A percentile compares a stretch with the other conserved stretches of the same genome.
Conservation (phyloP, 2,329 filamentous ascomycete species). For the Podosphaera fusca region DNA sequence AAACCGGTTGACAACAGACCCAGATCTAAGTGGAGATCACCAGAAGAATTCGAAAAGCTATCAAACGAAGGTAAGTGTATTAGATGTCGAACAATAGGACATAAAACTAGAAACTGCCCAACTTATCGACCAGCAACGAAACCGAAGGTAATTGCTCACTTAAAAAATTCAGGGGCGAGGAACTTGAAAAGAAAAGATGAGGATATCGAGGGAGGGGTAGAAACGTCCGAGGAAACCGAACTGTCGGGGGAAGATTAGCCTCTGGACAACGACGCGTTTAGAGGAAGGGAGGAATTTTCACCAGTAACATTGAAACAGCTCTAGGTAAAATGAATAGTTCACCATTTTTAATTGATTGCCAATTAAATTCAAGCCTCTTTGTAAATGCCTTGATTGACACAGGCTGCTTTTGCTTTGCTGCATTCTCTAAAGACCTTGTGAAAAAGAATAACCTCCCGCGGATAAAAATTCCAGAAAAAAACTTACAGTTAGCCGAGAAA, state of each 20-base stretch:
- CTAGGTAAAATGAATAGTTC: neutral
- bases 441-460: neutral
- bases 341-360: neutral
- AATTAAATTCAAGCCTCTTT: neutral
- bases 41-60: too few relatives aligned
- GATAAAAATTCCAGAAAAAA: too few relatives aligned
- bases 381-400: neutral
- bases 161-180: neutral
- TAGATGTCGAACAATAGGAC: neutral
- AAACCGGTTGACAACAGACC: too few relatives aligned
- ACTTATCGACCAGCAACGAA: neutral
- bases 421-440: neutral
- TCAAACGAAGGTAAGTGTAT: neutral
- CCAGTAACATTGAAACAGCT: too few relatives aligned
- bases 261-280: too few relatives aligned
- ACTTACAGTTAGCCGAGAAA: too few relatives aligned
- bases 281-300: too few relatives aligned
- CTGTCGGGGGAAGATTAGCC: too few relatives aligned
- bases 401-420: neutral
- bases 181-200: neutral
- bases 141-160: neutral
- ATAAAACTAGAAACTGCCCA: neutral
- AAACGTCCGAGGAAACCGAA: too few relatives aligned
- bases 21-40: too few relatives aligned
- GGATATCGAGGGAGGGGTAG: neutral